Percentiles rank a stretch among this genome's conserved stretches.
Conservation (phyloP, 2,329 filamentous ascomycete genomes). For the Cryphonectria naterciae region DNA sequence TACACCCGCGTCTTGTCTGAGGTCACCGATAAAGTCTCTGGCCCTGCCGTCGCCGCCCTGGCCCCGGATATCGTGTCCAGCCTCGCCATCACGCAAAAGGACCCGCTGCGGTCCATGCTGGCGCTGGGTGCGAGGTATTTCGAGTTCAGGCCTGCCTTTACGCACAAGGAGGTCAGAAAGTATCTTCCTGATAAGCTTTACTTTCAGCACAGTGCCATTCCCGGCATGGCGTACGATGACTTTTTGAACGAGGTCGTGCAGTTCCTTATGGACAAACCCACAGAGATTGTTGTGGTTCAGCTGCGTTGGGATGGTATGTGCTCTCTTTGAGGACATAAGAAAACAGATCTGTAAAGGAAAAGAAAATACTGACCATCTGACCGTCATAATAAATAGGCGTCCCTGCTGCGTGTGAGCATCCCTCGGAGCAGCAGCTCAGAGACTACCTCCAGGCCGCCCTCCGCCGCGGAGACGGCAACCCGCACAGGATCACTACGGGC, state of each 20-base stretch:
- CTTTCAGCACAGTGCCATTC: conserved; percentile 55
- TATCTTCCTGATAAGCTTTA: conserved; percentile 51
- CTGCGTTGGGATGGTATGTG: conserved; percentile 37
- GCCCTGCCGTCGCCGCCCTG: conserved; percentile 36
- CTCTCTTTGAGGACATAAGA: neutral
- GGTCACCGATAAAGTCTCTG: conserved; percentile 36
- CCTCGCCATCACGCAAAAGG: conserved; percentile 56
- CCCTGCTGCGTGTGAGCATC: conserved; percentile 48
- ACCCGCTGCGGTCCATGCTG: conserved; percentile 48
- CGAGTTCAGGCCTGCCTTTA: conserved; percentile 54
- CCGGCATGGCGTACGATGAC: conserved; percentile 51
- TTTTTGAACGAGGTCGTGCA: conserved; percentile 46
- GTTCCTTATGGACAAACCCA: conserved; percentile 46
- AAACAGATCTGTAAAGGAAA: neutral
- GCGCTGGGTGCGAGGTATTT: conserved; percentile 54
- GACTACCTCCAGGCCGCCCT: conserved; percentile 43
- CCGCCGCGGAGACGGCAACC: conserved; percentile 34
- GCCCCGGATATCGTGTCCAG: conserved; percentile 50
- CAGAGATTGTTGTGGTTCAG: conserved; percentile 54
- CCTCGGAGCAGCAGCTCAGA: conserved; percentile 45
- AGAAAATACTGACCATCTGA: too few relatives aligned
- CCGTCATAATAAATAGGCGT: conserved; percentile 40
- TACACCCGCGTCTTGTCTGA: conserved; percentile 29
- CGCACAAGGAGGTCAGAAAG: conserved; percentile 46
- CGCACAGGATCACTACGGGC: conserved; percentile 34